Evolutionary conservation across 2,329 filamentous ascomycete species (phyloP).

Genomic region (Cercospora beticola): DNA sequence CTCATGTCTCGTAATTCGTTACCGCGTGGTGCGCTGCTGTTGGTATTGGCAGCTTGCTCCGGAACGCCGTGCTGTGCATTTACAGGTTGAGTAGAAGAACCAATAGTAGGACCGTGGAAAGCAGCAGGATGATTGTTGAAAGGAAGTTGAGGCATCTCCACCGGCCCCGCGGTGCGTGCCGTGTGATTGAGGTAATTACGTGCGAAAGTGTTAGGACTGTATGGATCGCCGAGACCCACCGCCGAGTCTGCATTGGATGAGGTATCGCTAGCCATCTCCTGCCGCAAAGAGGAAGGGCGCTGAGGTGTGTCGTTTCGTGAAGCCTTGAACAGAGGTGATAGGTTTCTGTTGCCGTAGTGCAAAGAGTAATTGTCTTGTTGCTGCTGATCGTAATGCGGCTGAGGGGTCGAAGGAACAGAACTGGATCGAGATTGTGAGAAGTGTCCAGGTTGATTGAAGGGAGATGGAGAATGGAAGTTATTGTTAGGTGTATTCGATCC

Average conservation of each 20-base stretch:
- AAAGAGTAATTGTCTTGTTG: slow-evolving; percentile 32
- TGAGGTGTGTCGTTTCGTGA: slow-evolving; percentile 45
- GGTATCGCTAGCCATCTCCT: slow-evolving; percentile 38
- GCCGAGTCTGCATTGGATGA: slow-evolving; percentile 19
- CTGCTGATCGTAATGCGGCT: slow-evolving; percentile 26
- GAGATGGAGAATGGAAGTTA: slow-evolving; percentile 39
- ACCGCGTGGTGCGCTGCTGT: slow-evolving; percentile 12
- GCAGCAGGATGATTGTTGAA: slow-evolving; percentile 18
- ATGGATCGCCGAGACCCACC: slow-evolving; percentile 16
- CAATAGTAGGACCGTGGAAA: slow-evolving; percentile 9
- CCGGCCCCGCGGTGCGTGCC: slow-evolving; percentile 27
- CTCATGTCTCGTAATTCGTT: slow-evolving; percentile 33
- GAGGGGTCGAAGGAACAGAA: slow-evolving; percentile 33
- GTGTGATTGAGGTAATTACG: slow-evolving; percentile 38
- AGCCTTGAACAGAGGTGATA: slow-evolving; percentile 52
- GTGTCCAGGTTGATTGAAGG: slow-evolving; percentile 37
- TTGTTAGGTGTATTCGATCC: slow-evolving; percentile 22
- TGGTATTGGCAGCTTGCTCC: slow-evolving; percentile 12
- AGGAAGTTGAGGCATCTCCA: slow-evolving; percentile 24
- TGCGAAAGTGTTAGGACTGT: slow-evolving; percentile 32
- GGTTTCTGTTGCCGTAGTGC: slow-evolving; percentile 49
- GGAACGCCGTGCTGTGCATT: slow-evolving; percentile 20
- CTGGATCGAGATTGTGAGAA: slow-evolving; percentile 9
- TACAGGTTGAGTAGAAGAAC: slow-evolving; percentile 12
- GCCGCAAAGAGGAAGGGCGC: slow-evolving; percentile 46